Evolutionary conservation across 208 protist species (phyloP).

Genomic region (Crithidia thermophila): DNA sequence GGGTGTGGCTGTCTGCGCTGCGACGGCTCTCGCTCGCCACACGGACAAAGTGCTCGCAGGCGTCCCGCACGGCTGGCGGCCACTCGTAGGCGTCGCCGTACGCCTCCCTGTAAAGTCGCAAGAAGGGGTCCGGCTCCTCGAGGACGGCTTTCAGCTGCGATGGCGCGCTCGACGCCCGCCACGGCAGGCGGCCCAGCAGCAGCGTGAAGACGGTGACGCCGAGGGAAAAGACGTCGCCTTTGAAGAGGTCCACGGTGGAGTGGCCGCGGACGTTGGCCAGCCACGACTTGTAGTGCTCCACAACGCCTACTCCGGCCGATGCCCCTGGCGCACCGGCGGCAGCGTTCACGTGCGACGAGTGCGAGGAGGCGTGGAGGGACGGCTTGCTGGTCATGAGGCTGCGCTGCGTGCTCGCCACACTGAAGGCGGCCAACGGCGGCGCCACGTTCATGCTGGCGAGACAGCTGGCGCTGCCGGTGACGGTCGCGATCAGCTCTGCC

Average conservation of each 20-base stretch:
- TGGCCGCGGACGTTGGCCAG: not conserved
- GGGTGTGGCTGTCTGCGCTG: not conserved
- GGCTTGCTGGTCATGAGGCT: slow-evolving; percentile 5
- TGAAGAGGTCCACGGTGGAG: slow-evolving; percentile 56
- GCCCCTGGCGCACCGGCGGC: not conserved
- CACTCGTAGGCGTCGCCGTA: slow-evolving; percentile 35
- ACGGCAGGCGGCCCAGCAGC: slow-evolving; percentile 67
- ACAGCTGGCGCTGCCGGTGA: not conserved
- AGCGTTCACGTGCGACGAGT: not conserved
- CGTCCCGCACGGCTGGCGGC: slow-evolving; percentile 11
- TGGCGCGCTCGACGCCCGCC: slow-evolving; percentile 36
- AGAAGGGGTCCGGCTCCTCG: slow-evolving; percentile 54
- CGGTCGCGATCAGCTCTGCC: not conserved
- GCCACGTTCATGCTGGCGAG: not conserved
- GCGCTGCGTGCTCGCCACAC: not conserved
- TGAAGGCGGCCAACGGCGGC: not conserved
- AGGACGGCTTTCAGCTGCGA: slow-evolving; percentile 59
- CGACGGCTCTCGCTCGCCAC: not conserved
- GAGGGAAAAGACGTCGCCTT: slow-evolving; percentile 68
- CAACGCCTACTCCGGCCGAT: not conserved
- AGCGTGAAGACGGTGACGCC: slow-evolving; percentile 74
- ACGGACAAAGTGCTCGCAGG: not conserved
- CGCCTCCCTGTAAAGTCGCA: slow-evolving; percentile 30
- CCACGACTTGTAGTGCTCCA: not conserved
- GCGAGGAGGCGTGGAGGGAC: not conserved